These are phyloP conservation scores for Gracilariopsis chorda DNA, from an alignment of 23 red algal species.

Conservation along the genomic window DNA sequence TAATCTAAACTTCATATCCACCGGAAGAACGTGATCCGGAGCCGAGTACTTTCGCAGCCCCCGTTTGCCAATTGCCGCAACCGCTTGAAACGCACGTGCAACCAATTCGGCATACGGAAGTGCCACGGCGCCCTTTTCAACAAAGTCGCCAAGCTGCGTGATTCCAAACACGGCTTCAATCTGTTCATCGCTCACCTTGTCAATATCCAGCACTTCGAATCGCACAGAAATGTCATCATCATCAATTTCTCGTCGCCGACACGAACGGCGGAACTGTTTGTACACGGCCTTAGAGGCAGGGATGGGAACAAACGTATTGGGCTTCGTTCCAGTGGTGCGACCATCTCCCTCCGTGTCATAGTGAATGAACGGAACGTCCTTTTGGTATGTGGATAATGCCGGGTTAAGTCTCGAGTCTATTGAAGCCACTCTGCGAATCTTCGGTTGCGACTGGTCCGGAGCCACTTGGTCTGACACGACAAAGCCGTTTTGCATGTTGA, in stretches of 20 bases:
- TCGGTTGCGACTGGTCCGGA: not conserved
- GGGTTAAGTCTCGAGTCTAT: not conserved
- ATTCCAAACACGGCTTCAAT: not conserved
- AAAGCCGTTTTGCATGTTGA: not conserved
- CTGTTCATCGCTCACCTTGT: not conserved
- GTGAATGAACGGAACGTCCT: constrained; percentile 26
- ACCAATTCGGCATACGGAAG: constrained; percentile 2
- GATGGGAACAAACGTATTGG: constrained; percentile 6
- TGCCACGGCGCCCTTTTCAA: not conserved
- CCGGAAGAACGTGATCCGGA: constrained; percentile 17
- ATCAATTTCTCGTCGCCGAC: not conserved
- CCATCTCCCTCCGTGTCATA: not conserved
- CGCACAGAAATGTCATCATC: not conserved
- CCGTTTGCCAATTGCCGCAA: not conserved
- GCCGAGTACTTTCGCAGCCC: not conserved
- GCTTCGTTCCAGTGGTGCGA: not conserved
- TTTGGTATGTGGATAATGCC: not conserved
- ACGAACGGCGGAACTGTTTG: not conserved
- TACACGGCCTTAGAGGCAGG: not conserved
- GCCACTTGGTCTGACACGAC: not conserved
- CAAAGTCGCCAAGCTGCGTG: not conserved
- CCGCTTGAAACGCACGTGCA: not conserved
- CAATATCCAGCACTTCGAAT: not conserved
- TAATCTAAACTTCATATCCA: not conserved
- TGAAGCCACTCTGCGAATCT: not conserved